phyloP scores from a whole-genome alignment of 2,329 filamentous ascomycete species.

The Lecanoromycetidae sp. region DNA sequence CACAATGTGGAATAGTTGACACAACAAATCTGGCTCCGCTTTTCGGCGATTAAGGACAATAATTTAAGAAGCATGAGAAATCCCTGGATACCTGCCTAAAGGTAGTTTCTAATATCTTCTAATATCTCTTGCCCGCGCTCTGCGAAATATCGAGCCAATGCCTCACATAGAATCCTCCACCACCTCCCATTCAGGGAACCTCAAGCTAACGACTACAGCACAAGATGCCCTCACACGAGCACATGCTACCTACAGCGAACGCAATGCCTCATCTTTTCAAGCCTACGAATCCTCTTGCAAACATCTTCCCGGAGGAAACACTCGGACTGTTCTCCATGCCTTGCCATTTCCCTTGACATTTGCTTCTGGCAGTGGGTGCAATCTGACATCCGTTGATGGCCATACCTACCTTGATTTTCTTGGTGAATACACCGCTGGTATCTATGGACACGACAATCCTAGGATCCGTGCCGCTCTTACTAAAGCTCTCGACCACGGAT shows the following conservation, averaged over 20 bases:
- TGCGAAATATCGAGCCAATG: no score
- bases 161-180: no score
- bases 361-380: conserved; percentile 21
- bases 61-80: no score
- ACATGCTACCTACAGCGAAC: conserved; percentile 1
- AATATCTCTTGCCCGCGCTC: no score
- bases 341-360: conserved; percentile 27
- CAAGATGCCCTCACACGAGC: conserved; percentile 2
- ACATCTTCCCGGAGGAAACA: conserved; percentile 20
- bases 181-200: no score
- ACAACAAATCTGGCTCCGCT: no score
- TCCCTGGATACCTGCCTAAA: no score
- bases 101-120: no score
- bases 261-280: conserved; percentile 3
- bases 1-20: no score
- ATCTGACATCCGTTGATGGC: conserved; percentile 26
- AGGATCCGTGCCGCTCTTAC: conserved; percentile 39
- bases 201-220: not conserved
- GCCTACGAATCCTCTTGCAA: conserved; percentile 5
- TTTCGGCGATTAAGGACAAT: no score
- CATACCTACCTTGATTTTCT: conserved; percentile 46
- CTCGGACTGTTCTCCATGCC: conserved; percentile 22
- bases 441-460: conserved; percentile 54
- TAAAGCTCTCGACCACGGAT: conserved; percentile 36
- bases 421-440: conserved; percentile 51